phyloP scores from a whole-genome alignment of 2,329 filamentous ascomycete species.

The Ceratocystis huliohia region DNA sequence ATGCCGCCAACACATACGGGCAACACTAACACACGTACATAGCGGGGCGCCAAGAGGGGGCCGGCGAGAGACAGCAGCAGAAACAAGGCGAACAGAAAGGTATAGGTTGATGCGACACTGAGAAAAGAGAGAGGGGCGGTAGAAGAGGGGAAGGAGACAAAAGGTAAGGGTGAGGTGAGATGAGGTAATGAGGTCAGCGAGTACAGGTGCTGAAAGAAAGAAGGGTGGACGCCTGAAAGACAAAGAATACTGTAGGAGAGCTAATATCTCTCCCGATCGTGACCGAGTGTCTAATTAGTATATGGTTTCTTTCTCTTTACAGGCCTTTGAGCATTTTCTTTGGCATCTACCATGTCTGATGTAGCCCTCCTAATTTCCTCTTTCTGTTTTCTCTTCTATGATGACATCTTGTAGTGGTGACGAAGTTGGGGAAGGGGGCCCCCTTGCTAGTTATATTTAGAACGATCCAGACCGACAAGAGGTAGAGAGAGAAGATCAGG shows the following conservation, averaged over 20 bases:
- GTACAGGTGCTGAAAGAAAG: background rate
- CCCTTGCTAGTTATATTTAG: background rate
- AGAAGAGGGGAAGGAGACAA: background rate
- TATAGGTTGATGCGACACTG: background rate
- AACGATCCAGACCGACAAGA: background rate
- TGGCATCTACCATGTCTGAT: too few relatives aligned
- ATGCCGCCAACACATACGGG: too few relatives aligned
- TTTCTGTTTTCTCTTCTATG: background rate
- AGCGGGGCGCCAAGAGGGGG: background rate
- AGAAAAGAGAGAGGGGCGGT: background rate
- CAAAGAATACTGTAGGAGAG: too few relatives aligned
- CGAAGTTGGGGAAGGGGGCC: background rate
- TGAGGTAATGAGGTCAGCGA: background rate
- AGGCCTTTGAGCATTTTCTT: too few relatives aligned
- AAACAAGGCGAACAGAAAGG: background rate
- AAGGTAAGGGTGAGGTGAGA: background rate
- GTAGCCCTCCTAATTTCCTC: too few relatives aligned
- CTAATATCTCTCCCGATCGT: too few relatives aligned
- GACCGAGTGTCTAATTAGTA: too few relatives aligned
- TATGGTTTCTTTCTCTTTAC: too few relatives aligned
- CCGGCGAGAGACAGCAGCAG: background rate
- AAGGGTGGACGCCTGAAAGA: background rate
- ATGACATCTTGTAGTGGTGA: background rate
- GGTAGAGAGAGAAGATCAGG: background rate
- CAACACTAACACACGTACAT: background rate